Percentiles rank a stretch among this genome's conserved stretches.
phyloP scores from a whole-genome alignment of 2,329 filamentous ascomycete species.

The Aspergillus oerlinghausenensis region DNA sequence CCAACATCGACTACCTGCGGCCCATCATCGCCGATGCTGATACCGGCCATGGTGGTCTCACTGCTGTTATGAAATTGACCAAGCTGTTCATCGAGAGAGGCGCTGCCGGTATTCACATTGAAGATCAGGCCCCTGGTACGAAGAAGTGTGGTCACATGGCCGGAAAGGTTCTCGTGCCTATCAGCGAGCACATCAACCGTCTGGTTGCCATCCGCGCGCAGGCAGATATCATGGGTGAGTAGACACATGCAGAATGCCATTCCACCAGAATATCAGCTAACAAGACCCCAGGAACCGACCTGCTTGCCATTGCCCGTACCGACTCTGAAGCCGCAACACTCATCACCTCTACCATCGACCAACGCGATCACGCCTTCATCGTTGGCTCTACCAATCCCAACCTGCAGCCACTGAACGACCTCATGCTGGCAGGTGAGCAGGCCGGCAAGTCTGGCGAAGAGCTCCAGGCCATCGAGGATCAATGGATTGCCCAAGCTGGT shows the following conservation, averaged over 20 bases:
- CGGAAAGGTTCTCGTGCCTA: conserved; percentile 93
- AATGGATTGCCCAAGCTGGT: conserved; percentile 72
- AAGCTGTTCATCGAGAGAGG: conserved; percentile 97
- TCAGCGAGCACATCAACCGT: conserved; percentile 96
- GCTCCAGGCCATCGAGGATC: conserved; percentile 87
- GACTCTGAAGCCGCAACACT: conserved; percentile 97
- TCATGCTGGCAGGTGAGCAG: conserved; percentile 82
- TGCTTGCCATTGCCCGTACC: conserved; percentile 87
- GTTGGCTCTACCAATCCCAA: conserved; percentile 80
- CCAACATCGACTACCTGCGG: conserved; percentile 87
- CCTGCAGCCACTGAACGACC: conserved; percentile 78
- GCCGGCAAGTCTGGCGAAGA: conserved; percentile 74
- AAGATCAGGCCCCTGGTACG: conserved; percentile 95
- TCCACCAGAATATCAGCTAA: conserved; percentile 2
- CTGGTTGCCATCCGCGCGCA: conserved; percentile 94
- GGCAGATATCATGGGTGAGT: conserved; percentile 90
- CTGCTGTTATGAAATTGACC: conserved; percentile 99
- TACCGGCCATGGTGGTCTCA: conserved; percentile 93
- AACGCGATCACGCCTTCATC: conserved; percentile 91
- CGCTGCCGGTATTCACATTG: conserved; percentile 95
- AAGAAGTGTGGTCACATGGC: conserved; percentile 99
- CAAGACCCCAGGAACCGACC: conserved; percentile 61
- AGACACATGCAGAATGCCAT: neutral
- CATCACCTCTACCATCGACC: conserved; percentile 94
- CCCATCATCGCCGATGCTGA: conserved; percentile 97